These are phyloP conservation scores for Pseudogymnoascus sp. DNA, from an alignment of 2,329 filamentous ascomycete species.

Conservation along the genomic window DNA sequence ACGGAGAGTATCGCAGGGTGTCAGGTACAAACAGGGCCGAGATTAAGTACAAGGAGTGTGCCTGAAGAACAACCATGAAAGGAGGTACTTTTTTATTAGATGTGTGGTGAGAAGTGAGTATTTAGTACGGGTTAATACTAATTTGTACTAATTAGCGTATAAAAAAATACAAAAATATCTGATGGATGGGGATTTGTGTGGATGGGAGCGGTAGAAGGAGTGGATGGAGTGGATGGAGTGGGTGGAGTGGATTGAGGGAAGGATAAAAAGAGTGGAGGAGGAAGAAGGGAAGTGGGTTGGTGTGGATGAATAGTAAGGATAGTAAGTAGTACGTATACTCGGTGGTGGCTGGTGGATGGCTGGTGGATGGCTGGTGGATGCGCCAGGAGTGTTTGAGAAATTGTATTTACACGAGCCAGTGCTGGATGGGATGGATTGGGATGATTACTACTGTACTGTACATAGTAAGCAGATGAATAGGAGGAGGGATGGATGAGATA, in stretches of 20 bases:
- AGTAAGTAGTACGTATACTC: not conserved
- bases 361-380: not conserved
- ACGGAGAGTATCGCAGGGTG: not conserved
- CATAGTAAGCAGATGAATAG: too few species aligned
- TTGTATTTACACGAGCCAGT: not conserved
- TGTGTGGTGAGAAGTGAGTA: not conserved
- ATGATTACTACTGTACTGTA: not conserved
- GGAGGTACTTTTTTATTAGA: not conserved
- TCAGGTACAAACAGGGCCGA: not conserved
- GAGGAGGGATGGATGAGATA: not conserved
- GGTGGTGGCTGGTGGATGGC: not conserved
- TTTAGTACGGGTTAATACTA: not conserved
- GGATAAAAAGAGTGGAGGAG: too few species aligned
- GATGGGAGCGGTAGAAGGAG: not conserved
- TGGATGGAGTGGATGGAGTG: not conserved
- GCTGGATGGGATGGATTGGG: not conserved
- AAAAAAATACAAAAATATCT: too few species aligned
- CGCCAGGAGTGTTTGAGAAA: conserved; percentile 5
- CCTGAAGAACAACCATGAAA: not conserved
- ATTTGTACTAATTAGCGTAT: too few species aligned
- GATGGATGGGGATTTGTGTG: not conserved
- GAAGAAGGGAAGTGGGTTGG: not conserved
- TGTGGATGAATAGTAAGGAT: not conserved
- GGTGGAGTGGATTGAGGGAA: not conserved
- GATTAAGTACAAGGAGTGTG: conserved; percentile 1